These are phyloP conservation scores for Mortierella sp. DNA, from an alignment of 371 early-diverging fungal genomes.

Conservation along the genomic window DNA sequence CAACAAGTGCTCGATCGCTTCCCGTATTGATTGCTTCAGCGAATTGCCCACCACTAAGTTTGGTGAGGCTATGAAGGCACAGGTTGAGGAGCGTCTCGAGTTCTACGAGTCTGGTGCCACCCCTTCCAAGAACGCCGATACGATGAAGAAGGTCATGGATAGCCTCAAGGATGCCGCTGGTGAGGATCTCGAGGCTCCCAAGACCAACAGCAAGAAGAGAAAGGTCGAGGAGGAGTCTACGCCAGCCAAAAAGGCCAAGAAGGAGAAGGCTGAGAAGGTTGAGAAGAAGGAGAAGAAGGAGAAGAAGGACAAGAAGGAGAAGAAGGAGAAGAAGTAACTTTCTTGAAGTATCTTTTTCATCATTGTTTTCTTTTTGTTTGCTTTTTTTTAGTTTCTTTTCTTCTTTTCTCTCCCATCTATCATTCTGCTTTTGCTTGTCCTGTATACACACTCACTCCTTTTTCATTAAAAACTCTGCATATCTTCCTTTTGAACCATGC, in stretches of 20 bases:
- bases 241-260: conserved; percentile 61
- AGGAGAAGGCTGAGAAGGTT: conserved; percentile 62
- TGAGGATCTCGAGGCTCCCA: conserved; percentile 60
- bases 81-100: conserved; percentile 96
- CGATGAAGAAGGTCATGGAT: conserved; percentile 92
- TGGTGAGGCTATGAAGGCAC: conserved; percentile 95
- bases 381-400: background rate
- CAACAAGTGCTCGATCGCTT: conserved; percentile 98
- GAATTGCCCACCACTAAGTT: conserved; percentile 91
- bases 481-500: too few species aligned
- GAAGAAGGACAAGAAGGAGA: conserved; percentile 65
- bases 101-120: conserved; percentile 94
- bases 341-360: background rate
- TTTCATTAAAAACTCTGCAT: too few species aligned
- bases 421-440: background rate
- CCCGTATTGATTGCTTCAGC: conserved; percentile 98
- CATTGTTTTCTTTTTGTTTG: background rate
- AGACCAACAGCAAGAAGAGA: conserved; percentile 41
- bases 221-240: conserved; percentile 52
- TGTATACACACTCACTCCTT: too few species aligned
- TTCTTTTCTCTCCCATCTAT: too few species aligned
- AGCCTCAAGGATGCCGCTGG: conserved; percentile 76
- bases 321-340: conserved; percentile 30
- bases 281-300: conserved; percentile 57
- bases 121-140: conserved; percentile 94